phyloP scores from a whole-genome alignment of 2,329 filamentous ascomycete genomes.

The Colletotrichum sp. region DNA sequence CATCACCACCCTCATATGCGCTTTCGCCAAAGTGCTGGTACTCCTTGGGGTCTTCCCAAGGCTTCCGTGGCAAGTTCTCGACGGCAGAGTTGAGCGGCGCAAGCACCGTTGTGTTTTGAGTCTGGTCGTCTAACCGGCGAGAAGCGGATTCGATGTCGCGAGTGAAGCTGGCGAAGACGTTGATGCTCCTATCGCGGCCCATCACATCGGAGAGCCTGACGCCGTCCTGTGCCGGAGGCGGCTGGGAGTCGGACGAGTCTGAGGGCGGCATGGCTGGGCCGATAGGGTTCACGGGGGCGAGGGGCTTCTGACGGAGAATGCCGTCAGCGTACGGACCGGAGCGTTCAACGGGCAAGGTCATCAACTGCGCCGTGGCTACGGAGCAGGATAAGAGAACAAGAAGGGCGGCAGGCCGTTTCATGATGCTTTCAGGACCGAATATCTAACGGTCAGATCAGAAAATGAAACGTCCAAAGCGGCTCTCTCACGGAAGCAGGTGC shows the following conservation, averaged over 20 bases:
- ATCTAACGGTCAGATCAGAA: neutral
- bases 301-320: conserved; percentile 20
- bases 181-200: conserved; percentile 76
- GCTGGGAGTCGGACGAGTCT: conserved; percentile 27
- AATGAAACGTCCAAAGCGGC: neutral
- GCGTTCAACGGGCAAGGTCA: conserved; percentile 12
- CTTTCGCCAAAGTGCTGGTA: conserved; percentile 69
- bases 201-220: conserved; percentile 86
- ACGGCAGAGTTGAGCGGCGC: conserved; percentile 87
- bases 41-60: conserved; percentile 80
- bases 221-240: conserved; percentile 39
- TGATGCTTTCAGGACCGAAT: conserved; percentile 1
- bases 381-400: conserved; percentile 11
- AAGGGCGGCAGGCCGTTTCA: conserved; percentile 15
- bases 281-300: conserved; percentile 15
- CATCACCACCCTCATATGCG: conserved; percentile 77
- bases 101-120: conserved; percentile 79
- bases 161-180: conserved; percentile 82
- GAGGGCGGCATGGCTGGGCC: conserved; percentile 28
- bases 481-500: neutral
- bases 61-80: conserved; percentile 78
- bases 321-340: conserved; percentile 1
- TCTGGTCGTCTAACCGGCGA: conserved; percentile 68
- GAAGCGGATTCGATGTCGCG: conserved; percentile 75
- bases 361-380: conserved; percentile 6